These are phyloP conservation scores for Chlorencoelia australis DNA, from an alignment of 2,329 filamentous ascomycete species.

Conservation along the genomic window DNA sequence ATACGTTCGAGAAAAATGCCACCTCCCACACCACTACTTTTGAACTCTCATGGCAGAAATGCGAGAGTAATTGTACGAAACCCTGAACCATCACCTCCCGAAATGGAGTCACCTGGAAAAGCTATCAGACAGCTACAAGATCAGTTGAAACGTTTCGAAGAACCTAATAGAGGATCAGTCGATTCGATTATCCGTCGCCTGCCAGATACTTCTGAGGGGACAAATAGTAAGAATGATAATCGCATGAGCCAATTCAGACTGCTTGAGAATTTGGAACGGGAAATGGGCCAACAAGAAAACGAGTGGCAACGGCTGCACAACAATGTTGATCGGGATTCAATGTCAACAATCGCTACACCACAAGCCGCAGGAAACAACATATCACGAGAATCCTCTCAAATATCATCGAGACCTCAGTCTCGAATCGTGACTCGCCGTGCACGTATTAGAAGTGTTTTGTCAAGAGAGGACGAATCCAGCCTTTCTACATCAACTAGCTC, in stretches of 20 bases:
- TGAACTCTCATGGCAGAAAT: slow-evolving; percentile 33
- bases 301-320: slow-evolving; percentile 50
- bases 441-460: slow-evolving; percentile 28
- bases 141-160: slow-evolving; percentile 25
- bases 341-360: slow-evolving; percentile 18
- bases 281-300: slow-evolving; percentile 50
- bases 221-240: slow-evolving; percentile 5
- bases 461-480: slow-evolving; percentile 17
- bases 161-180: slow-evolving; percentile 20
- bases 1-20: slow-evolving; percentile 40
- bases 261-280: slow-evolving; percentile 48
- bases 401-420: slow-evolving; percentile 29
- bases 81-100: slow-evolving; percentile 21
- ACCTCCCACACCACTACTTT: slow-evolving; percentile 45
- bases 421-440: slow-evolving; percentile 31
- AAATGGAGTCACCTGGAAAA: slow-evolving; percentile 20
- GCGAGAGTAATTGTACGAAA: slow-evolving; percentile 34
- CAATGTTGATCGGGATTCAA: slow-evolving; percentile 33
- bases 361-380: slow-evolving; percentile 8
- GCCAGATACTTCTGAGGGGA: slow-evolving; percentile 8
- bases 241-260: slow-evolving; percentile 26
- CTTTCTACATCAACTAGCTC: slow-evolving; percentile 19
- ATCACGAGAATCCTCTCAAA: slow-evolving; percentile 20
- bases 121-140: slow-evolving; percentile 25
- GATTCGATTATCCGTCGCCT: slow-evolving; percentile 19